Base-by-base conservation (phyloP, 306 rosid genomes). In the Dicorynia guianensis region DNA sequence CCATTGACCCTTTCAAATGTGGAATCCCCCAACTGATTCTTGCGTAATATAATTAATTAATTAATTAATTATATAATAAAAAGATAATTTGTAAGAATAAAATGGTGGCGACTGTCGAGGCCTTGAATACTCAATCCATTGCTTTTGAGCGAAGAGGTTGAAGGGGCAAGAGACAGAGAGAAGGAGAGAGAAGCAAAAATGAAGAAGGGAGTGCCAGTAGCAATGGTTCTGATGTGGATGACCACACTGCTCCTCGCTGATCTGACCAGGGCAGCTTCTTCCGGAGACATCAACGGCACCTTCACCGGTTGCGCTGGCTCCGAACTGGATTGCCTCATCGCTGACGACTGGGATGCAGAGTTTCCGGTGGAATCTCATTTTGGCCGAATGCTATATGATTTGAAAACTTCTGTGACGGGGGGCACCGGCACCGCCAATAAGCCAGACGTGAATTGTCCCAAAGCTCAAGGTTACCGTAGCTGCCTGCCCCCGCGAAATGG, bases 301-400 rank as follows among this genome's bases (percentile, higher is more conserved):
- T 5, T 25, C 8, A 34, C 69, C 7, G 66, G 8, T 5, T 76
- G 82, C 54, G 43, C 56, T 2, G 58, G 77, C 13, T 49, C 8
- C 61, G 11, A 15, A 15, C 65, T 55, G 20, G 84, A 79, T 6
- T 83, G 87, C 36, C 70, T 80, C 14, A 55, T 84, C 33, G 71
- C 56, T 38, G 42, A 17, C 3, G 80, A 72, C 12, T 48, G 48
- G 36, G 84, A 83, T 0, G 70, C 73, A 1, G 84, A 80, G 5
- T 76, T 76, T 57, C 71, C 55, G 3, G 18, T 80, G 35, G 53
- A 75, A 4, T 76, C 82, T 4, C 85, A 74, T 11, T 35, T 8
- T 0, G 77, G 77, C 0, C 72, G 87, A 36, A 76, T 84, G 82
- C 85, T 84, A 4, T 72, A 44, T 33, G 70, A 72, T 62, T 0